Evolutionary conservation across 2,329 filamentous ascomycete species (phyloP).

Genomic region (Alternaria incomplexa): DNA sequence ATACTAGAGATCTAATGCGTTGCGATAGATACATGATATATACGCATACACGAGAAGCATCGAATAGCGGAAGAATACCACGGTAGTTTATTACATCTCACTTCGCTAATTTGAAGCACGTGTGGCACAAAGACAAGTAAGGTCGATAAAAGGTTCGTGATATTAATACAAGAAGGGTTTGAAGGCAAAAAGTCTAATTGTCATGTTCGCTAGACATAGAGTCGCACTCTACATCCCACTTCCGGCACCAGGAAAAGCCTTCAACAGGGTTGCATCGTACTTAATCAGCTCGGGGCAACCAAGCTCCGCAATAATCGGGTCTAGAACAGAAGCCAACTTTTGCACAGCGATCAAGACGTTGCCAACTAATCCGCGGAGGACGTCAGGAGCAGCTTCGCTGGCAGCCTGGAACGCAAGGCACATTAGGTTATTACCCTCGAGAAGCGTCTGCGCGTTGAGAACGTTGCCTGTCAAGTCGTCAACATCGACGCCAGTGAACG

Average conservation of each 20-base stretch:
- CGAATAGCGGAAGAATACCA: not conserved
- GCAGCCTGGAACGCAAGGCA: constrained; percentile 26
- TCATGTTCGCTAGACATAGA: not conserved
- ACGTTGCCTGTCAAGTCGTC: constrained; percentile 23
- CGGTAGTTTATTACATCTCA: not conserved
- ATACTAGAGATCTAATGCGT: not conserved
- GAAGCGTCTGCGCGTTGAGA: constrained; percentile 20
- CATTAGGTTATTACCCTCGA: constrained; percentile 25
- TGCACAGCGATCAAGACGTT: constrained; percentile 19
- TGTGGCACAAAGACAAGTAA: not conserved
- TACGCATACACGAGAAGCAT: not conserved
- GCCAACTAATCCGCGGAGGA: constrained; percentile 20
- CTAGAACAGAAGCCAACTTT: constrained; percentile 20
- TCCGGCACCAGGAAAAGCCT: not conserved
- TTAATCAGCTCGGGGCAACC: constrained; percentile 20
- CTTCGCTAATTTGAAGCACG: too few species aligned
- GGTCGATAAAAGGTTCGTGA: not conserved
- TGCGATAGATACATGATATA: not conserved
- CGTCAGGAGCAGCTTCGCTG: constrained; percentile 17
- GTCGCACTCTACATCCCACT: not conserved
- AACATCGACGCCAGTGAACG: constrained; percentile 25
- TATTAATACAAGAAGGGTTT: not conserved
- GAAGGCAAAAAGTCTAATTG: not conserved
- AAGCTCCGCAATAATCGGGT: constrained; percentile 19
- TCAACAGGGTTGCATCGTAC: constrained; percentile 21